These are phyloP conservation scores for Trypanosoma theileri DNA, from an alignment of 208 protist genomes.

Conservation along the genomic window DNA sequence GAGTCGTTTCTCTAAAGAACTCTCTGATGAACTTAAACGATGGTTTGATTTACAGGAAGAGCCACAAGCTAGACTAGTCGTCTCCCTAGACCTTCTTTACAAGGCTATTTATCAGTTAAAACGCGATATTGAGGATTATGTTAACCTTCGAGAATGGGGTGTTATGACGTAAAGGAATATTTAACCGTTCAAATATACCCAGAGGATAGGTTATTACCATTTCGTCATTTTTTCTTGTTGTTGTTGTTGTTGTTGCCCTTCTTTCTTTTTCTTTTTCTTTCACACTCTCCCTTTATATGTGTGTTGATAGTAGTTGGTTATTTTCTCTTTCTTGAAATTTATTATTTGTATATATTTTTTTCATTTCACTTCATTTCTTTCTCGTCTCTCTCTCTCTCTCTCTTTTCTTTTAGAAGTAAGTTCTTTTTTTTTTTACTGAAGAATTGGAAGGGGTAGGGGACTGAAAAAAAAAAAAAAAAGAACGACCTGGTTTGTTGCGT, in stretches of 20 bases:
- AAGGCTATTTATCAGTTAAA: slow-evolving; percentile 42
- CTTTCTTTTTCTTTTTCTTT: too few relatives aligned
- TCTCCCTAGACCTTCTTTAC: slow-evolving; percentile 32
- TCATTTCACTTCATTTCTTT: slow-evolving; percentile 1
- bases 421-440: not conserved
- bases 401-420: slow-evolving; percentile 3
- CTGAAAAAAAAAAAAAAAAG: too few relatives aligned
- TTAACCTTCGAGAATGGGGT: slow-evolving; percentile 48
- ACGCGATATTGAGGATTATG: slow-evolving; percentile 59
- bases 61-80: slow-evolving; percentile 2
- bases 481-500: not conserved
- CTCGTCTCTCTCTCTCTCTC: slow-evolving; percentile 9
- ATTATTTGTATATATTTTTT: slow-evolving; percentile 10
- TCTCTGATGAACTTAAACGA: slow-evolving; percentile 21
- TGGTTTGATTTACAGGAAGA: slow-evolving; percentile 35
- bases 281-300: too few relatives aligned
- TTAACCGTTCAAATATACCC: not conserved
- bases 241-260: too few relatives aligned
- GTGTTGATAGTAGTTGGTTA: too few relatives aligned
- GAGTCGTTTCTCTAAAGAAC: slow-evolving; percentile 16
- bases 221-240: too few relatives aligned
- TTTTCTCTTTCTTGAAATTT: not conserved
- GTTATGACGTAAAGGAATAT: slow-evolving; percentile 27
- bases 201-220: not conserved
- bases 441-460: slow-evolving; percentile 4